Conservation (phyloP, 345 rosid species). For the Citropsis articulata region DNA sequence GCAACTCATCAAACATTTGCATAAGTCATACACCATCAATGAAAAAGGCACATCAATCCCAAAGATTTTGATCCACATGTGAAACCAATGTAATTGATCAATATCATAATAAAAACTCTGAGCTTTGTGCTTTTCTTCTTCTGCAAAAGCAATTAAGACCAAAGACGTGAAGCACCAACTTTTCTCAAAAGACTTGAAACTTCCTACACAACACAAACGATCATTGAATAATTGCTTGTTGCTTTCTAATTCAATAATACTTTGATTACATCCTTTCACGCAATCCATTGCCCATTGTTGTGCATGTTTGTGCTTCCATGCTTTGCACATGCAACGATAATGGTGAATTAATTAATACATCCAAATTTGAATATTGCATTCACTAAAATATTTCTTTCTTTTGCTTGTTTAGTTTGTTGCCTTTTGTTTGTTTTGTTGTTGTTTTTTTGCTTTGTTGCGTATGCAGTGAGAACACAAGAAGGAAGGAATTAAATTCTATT, state of each 20-base stretch:
- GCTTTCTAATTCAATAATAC: no score
- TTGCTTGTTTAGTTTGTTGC: background rate
- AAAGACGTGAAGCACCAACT: background rate
- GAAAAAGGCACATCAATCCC: background rate
- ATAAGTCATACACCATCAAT: no score
- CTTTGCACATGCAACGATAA: background rate
- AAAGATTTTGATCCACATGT: background rate
- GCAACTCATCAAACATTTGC: background rate
- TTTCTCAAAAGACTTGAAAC: background rate
- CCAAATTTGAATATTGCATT: background rate
- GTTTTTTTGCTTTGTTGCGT: background rate
- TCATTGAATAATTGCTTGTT: background rate
- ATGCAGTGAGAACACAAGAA: background rate
- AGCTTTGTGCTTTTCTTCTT: background rate
- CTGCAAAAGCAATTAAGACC: background rate
- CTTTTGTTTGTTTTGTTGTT: background rate
- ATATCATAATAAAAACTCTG: background rate
- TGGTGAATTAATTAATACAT: no score
- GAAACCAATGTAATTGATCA: background rate
- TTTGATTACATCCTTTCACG: background rate
- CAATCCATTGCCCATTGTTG: background rate
- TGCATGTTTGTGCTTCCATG: background rate
- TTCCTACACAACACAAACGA: background rate
- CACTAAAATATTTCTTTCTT: background rate
- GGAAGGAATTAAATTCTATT: background rate